A percentile compares a stretch with the other conserved stretches of the same genome.
These are phyloP conservation scores for Effrenium voratum DNA, from an alignment of 73 alveolate genomes.

Conservation along the genomic window DNA sequence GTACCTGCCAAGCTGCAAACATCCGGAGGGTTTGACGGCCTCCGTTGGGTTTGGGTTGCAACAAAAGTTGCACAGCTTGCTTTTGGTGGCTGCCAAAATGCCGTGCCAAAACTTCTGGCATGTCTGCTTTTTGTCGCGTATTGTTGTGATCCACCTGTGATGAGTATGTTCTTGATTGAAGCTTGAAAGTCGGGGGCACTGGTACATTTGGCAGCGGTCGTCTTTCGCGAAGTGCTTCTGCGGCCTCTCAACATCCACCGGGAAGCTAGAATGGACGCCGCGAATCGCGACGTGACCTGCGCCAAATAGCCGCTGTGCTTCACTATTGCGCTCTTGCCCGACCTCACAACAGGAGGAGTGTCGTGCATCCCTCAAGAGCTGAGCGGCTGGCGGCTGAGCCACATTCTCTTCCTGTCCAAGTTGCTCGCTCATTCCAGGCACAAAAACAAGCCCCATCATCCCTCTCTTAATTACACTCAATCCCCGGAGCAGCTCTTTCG, in stretches of 20 bases:
- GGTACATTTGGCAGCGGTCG: slow-evolving; percentile 68
- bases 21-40: neutral
- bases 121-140: too few species aligned
- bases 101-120: neutral
- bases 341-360: neutral
- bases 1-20: neutral
- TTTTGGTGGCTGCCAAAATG: neutral
- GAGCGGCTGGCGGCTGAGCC: slow-evolving; percentile 45
- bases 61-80: neutral
- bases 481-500: too few species aligned
- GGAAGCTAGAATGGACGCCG: neutral
- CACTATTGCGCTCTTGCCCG: neutral
- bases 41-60: neutral
- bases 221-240: slow-evolving; percentile 54
- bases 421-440: too few species aligned
- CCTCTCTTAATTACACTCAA: too few species aligned
- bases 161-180: too few species aligned
- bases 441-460: too few species aligned
- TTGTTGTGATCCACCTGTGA: too few species aligned
- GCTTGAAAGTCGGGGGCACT: neutral
- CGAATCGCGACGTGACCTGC: slow-evolving; percentile 7
- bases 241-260: neutral
- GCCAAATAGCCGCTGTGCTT: slow-evolving; percentile 48
- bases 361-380: neutral
- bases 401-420: slow-evolving; percentile 18